Conservation (phyloP, 1,139 yeast genomes). For the Geotrichum restrictum region DNA sequence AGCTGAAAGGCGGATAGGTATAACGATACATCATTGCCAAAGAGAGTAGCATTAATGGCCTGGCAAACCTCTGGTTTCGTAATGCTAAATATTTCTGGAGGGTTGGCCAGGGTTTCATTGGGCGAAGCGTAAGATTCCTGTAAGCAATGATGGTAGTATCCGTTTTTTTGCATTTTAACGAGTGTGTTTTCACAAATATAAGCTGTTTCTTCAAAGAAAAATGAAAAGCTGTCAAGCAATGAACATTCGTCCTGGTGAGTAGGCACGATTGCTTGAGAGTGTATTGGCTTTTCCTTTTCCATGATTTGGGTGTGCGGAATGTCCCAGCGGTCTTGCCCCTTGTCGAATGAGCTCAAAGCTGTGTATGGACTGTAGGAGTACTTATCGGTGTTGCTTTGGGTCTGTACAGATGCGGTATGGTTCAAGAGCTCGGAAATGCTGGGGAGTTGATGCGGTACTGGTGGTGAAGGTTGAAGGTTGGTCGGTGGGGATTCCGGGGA, state of each 20-base stretch:
- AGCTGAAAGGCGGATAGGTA: background rate
- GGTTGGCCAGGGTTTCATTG: background rate
- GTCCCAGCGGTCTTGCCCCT: background rate
- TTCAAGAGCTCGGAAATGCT: constrained; percentile 5
- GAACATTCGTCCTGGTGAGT: background rate
- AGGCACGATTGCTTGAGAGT: background rate
- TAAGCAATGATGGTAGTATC: constrained; percentile 5
- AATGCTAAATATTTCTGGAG: background rate
- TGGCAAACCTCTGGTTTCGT: background rate
- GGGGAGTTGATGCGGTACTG: background rate
- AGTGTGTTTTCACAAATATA: constrained; percentile 3
- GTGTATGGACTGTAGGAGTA: too few species aligned
- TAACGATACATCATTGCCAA: background rate
- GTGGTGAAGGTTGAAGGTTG: background rate
- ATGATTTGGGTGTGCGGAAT: background rate
- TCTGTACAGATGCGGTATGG: too few species aligned
- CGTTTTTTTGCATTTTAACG: constrained; percentile 5
- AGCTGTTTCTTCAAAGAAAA: constrained; percentile 10
- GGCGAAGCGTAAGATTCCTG: background rate
- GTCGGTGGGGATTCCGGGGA: background rate
- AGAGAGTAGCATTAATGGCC: background rate
- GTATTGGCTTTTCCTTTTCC: background rate
- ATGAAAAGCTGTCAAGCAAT: constrained; percentile 2
- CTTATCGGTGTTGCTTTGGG: too few species aligned
- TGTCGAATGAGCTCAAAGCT: too few species aligned